Percentiles rank a stretch among this genome's conserved stretches.
Conservation (phyloP, 305 asterid species). For the Rubia peregrina region DNA sequence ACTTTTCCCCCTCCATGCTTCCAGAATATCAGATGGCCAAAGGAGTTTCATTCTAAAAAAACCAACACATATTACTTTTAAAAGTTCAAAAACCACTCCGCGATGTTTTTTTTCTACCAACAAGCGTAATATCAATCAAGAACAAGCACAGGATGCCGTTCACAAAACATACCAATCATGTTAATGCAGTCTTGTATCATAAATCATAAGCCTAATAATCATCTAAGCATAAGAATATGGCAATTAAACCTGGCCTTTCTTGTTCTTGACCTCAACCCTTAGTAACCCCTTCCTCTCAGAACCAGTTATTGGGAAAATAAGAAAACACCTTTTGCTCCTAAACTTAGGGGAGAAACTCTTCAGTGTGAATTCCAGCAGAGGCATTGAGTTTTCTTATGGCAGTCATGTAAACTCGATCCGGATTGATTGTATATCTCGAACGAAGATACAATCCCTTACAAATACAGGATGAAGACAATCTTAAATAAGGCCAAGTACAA, state of each 20-base stretch:
- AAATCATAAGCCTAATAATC: neutral
- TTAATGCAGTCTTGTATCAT: neutral
- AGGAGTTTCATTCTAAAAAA: neutral
- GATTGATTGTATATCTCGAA: conserved; percentile 69
- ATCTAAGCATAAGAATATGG: neutral
- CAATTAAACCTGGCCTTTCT: conserved; percentile 81
- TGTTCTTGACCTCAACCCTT: conserved; percentile 84
- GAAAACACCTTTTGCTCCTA: conserved; percentile 84
- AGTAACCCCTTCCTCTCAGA: conserved; percentile 86
- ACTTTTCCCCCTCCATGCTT: neutral
- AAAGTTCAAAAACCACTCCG: neutral
- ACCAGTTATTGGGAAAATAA: conserved; percentile 86
- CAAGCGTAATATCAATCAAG: neutral
- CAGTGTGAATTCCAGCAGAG: conserved; percentile 70
- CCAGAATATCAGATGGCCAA: neutral
- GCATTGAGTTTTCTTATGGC: conserved; percentile 86
- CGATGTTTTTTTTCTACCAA: neutral
- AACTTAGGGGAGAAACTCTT: conserved; percentile 54
- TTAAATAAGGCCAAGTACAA: conserved; percentile 13
- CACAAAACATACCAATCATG: neutral
- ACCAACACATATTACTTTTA: neutral
- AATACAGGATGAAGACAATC: conserved; percentile 18
- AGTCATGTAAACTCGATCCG: conserved; percentile 85
- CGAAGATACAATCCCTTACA: conserved; percentile 72
- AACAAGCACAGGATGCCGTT: neutral